Base-by-base conservation (phyloP, 345 rosid species). In the Eutrema japonicum region DNA sequence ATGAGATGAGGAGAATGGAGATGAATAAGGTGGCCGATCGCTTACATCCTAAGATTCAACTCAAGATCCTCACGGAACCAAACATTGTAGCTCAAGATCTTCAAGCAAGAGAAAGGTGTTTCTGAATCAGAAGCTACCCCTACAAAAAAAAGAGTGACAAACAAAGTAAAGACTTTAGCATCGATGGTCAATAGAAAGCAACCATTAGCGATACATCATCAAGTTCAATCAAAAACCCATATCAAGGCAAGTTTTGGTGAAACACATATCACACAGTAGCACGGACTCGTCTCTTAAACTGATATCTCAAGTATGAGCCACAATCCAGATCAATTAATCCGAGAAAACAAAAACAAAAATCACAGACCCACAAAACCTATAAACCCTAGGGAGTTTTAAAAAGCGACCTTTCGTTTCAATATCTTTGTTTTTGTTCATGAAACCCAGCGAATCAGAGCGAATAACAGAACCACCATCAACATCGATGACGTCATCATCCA, bases 31-130 rank as follows among this genome's bases (percentile, higher is more conserved):
- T 88, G 85, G 12, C 99, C 96, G 3, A 92, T 78, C 2, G 97
- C 90, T 80, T 84, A 83, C 96, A 92, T 92, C 81, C 99, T 85
- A 54, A 50, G 70, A 68, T 78, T 81, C 81, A 95, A 27, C 82
- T 92, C 99, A 77, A 95, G 71, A 76, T 92, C 97, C 73, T 92
- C 97, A 42, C 96, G 85, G 61, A 95, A 95, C 99, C 99, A 95
- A 64, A 95, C 92, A 87, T 95, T 95, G 81, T 95, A 95, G 82
- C 80, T 95, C 86, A 95, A 78, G 43, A 95, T 77, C 85, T 95
- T 92, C 68, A 90, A 57, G 29, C 92, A 56, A 76, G 68, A 40
- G 8, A 57, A 42, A 73, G 46, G 61, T 40, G 79, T 32, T 56
- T 73, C 70, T 73, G 89, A 81, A 58, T 46, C 51, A 59, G 75